Conservation (phyloP, 257 asterid genomes). For the Leptodermis oblonga region DNA sequence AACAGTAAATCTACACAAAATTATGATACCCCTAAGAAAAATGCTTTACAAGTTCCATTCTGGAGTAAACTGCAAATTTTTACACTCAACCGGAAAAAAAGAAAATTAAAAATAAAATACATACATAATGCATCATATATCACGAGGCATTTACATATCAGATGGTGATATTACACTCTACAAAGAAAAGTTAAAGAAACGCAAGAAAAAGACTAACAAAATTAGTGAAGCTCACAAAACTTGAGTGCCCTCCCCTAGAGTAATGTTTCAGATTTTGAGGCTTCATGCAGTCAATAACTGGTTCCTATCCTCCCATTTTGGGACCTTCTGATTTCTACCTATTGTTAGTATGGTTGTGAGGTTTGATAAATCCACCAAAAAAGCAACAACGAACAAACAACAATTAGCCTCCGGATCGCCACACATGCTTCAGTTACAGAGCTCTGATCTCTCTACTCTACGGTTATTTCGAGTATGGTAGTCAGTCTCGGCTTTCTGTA, state of each 20-base stretch:
- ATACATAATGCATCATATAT: background rate
- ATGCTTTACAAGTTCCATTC: too few relatives aligned
- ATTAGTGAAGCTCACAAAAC: slow-evolving; percentile 1
- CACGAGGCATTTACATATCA: background rate
- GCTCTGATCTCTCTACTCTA: slow-evolving; percentile 47
- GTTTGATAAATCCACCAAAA: slow-evolving; percentile 69
- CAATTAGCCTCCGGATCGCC: slow-evolving; percentile 79
- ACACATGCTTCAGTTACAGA: slow-evolving; percentile 58
- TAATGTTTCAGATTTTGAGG: background rate
- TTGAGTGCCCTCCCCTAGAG: background rate
- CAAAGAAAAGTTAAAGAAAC: background rate
- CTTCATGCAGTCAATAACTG: background rate
- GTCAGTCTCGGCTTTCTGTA: slow-evolving; percentile 91
- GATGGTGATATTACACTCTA: background rate
- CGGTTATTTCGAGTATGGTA: slow-evolving; percentile 73
- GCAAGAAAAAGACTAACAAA: too few relatives aligned
- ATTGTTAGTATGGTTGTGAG: slow-evolving; percentile 64
- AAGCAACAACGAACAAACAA: slow-evolving; percentile 78
- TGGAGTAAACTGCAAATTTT: too few relatives aligned
- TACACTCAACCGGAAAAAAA: too few relatives aligned
- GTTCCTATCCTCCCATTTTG: slow-evolving; percentile 1
- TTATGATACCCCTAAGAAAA: too few relatives aligned
- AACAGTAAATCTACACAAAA: too few relatives aligned
- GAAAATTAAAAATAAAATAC: too few relatives aligned
- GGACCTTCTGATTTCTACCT: slow-evolving; percentile 29